Evolutionary conservation across 192 early-diverging fungal species (phyloP).

Genomic region (Obelidium mucronatum): DNA sequence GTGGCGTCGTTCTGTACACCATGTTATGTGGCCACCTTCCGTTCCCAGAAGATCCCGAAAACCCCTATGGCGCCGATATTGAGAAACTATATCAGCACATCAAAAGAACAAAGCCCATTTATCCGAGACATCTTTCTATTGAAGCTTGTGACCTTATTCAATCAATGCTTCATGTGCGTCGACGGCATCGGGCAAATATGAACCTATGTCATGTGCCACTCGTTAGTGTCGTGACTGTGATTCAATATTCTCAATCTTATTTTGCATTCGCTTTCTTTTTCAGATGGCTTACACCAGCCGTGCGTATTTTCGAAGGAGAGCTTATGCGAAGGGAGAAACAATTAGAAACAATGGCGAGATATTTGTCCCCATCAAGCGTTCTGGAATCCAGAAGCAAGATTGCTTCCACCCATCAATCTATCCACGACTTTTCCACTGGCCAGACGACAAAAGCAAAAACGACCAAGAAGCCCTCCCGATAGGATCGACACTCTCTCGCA

Average conservation of each 20-base stretch:
- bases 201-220: background rate
- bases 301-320: background rate
- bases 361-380: too few species aligned
- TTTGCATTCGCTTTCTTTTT: too few species aligned
- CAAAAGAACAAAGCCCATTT: conserved; percentile 57
- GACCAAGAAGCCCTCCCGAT: too few species aligned
- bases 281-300: background rate
- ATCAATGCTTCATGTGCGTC: conserved; percentile 37
- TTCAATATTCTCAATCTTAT: background rate
- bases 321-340: background rate
- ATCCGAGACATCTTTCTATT: conserved; percentile 54
- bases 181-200: conserved; percentile 35
- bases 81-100: conserved; percentile 66
- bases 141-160: conserved; percentile 15
- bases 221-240: background rate
- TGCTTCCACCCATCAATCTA: background rate
- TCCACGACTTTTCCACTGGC: too few species aligned
- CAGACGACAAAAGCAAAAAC: too few species aligned
- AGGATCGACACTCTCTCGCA: background rate
- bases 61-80: conserved; percentile 62
- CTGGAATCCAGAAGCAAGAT: too few species aligned
- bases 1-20: conserved; percentile 54
- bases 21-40: conserved; percentile 68
- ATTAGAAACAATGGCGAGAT: background rate
- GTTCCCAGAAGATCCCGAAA: conserved; percentile 65